Evolutionary conservation across 169 alveolate species (phyloP).

Genomic region (Ichthyophthirius multifiliis): DNA sequence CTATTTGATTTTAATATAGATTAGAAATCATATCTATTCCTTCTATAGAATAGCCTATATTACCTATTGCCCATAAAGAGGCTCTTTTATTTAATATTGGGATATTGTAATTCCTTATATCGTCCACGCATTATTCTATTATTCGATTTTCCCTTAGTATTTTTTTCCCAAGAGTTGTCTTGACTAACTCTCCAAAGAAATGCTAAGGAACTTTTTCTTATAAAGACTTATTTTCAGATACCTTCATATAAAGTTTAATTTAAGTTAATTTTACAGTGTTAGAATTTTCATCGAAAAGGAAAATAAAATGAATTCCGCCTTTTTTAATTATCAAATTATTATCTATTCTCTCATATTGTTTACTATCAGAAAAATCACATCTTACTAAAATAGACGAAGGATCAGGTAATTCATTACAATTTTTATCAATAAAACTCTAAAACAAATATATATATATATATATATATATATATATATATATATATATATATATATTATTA

Average conservation of each 20-base stretch:
- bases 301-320: not conserved
- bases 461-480: not conserved
- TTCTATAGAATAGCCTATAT: slow-evolving; percentile 51
- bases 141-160: slow-evolving; percentile 40
- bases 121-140: slow-evolving; percentile 35
- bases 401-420: not conserved
- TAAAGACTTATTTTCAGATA: slow-evolving; percentile 35
- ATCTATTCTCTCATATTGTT: not conserved
- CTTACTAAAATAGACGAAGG: not conserved
- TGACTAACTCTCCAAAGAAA: slow-evolving; percentile 61
- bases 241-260: slow-evolving; percentile 17
- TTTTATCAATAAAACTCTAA: not conserved
- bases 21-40: slow-evolving; percentile 54
- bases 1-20: slow-evolving; percentile 37
- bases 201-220: slow-evolving; percentile 56
- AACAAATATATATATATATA: not conserved
- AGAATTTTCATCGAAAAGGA: not conserved
- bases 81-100: slow-evolving; percentile 47
- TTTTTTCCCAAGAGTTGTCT: slow-evolving; percentile 49
- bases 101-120: slow-evolving; percentile 21
- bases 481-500: not conserved
- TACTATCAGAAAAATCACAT: not conserved
- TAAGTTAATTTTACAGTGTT: not conserved
- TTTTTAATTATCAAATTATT: not conserved
- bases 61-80: slow-evolving; percentile 66